Evolutionary conservation across 805 yeast genomes (phyloP), one percentile per base, ranked within the genome.

Genomic region (Sugiyamaella lignohabitans): DNA sequence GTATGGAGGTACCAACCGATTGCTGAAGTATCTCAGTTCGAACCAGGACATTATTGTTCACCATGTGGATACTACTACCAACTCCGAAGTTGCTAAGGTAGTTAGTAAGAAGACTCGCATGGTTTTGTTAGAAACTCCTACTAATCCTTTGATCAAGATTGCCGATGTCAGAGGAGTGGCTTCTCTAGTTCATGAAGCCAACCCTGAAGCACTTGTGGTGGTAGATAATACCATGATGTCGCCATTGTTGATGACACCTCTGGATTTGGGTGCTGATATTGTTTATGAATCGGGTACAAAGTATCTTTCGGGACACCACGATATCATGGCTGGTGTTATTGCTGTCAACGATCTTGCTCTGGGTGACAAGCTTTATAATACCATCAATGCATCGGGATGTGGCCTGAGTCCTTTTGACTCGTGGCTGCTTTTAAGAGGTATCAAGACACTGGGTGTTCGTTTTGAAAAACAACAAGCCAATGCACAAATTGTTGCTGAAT

Each of bases 201-300:
- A 74, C 59, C 87, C 94, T 16, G 74, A 80, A 34, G 73, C 84
- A 45, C 62, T 82, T 42, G 93, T 87, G 19, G 95, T 87, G 11
- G 89, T 89, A 52, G 97, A 89, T 68, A 89, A 91, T 72, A 91
- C 97, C 49, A 89, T 89, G 98, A 84, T 89, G 94, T 82, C 95
- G 23, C 97, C 97, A 10, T 66, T 89, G 51, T 73, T 82, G 59
- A 80, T 86, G 80, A 74, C 82, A 20, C 97, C 98, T 3, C 72
- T 89, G 54, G 87, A 85, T 56, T 75, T 84, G 55, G 94, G 93
- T 5, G 91, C 81, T 34, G 97, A 89, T 62, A 85, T 89, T 48
- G 95, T 86, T 48, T 91, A 89, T 64, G 98, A 89, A 63, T 81
- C 91, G 10, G 97, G 94, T 14, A 89, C 98, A 38, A 89, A 89